Evolutionary conservation across 2,329 filamentous ascomycete genomes (phyloP), one percentile per base, ranked within the genome.

Genomic region (Furcasterigmium furcatum): DNA sequence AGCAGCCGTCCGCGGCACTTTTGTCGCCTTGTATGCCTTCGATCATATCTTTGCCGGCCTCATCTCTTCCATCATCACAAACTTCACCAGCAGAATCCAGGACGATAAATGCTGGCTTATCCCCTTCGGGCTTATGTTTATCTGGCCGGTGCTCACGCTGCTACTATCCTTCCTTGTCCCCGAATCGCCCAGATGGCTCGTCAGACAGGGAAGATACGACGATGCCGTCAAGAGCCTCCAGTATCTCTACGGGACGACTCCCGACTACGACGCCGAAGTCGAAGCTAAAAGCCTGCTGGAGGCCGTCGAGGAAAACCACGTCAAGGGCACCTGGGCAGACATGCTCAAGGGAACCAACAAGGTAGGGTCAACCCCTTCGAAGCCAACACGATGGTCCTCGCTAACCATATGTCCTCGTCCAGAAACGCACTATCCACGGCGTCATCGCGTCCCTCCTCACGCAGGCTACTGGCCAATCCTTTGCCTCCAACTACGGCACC

Each of bases 181-280:
- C 20, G 57, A 60, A 44, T 59, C 57, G 1, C 58, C 58, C 1
- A 54, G 58, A 10, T 61, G 58, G 58, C 49, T 61, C n/a, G 46
- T 60, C 19, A 42, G 48, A 10, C 43, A 52, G n/a, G 54, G 54
- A 9, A 35, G 48, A 13, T 35, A 46, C 4, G 50, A 52, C 12
- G 38, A 52, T 34, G 52, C 52, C 1, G 46, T 47, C 2, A 38
- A 47, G 13, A 53, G 45, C 4, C 6, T 56, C 2, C 41, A 49
- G 13, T 56, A 55, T 12, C 21, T 55, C 7, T 50, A 50, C 16
- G 46, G 51, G 1, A 47, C 47, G 4, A 44, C 47, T 22, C 43
- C 46, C 2, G 51, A 48, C 4, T 55, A 50, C 12, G 40, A 47
- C 8, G 48, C 49, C 1, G 52, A 53, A n/a, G 47, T 49, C 16